Percentiles rank a stretch among this genome's conserved stretches.
Evolutionary conservation across 1,284 basidiomycete genomes (phyloP).

Genomic region (Phlebopus sp.): DNA sequence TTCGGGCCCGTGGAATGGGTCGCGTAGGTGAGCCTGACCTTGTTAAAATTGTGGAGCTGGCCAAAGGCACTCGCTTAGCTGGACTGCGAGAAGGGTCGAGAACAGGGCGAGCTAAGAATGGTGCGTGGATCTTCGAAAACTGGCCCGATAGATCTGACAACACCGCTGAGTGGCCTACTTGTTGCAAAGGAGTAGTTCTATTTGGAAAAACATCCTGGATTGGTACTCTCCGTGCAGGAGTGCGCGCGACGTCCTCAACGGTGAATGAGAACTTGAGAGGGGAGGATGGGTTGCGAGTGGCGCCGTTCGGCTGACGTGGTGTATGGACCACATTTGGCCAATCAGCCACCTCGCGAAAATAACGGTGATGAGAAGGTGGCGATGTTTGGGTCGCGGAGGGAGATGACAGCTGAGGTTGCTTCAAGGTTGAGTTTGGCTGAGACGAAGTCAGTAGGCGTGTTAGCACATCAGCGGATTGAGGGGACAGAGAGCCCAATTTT

Average conservation of each 20-base stretch:
- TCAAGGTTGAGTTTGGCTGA: constrained; percentile 4
- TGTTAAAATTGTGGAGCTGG: constrained; percentile 29
- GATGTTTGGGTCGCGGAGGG: constrained; percentile 1
- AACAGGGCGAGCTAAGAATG: constrained; percentile 35
- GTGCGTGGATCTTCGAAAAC: constrained; percentile 16
- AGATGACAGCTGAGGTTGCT: not conserved
- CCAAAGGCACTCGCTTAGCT: constrained; percentile 51
- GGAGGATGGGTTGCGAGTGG: constrained; percentile 20
- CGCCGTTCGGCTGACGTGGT: constrained; percentile 17
- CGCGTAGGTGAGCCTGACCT: constrained; percentile 23
- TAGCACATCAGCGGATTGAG: constrained; percentile 34
- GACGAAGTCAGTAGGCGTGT: constrained; percentile 25
- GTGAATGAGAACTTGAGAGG: constrained; percentile 36
- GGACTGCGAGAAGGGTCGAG: constrained; percentile 47
- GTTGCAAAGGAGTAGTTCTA: constrained; percentile 49
- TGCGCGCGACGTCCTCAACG: constrained; percentile 40
- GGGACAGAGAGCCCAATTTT: constrained; percentile 35
- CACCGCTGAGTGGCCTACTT: constrained; percentile 30
- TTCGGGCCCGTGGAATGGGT: constrained; percentile 21
- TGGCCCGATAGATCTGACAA: constrained; percentile 11
- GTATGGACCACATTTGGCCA: constrained; percentile 20
- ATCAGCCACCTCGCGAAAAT: constrained; percentile 18
- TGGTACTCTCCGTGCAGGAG: constrained; percentile 61
- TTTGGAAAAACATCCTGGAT: constrained; percentile 48
- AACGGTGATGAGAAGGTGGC: constrained; percentile 8